A percentile compares a stretch with the other conserved stretches of the same genome.
phyloP scores from a whole-genome alignment of 768 basidiomycete species.

The Tricholoma terreum region DNA sequence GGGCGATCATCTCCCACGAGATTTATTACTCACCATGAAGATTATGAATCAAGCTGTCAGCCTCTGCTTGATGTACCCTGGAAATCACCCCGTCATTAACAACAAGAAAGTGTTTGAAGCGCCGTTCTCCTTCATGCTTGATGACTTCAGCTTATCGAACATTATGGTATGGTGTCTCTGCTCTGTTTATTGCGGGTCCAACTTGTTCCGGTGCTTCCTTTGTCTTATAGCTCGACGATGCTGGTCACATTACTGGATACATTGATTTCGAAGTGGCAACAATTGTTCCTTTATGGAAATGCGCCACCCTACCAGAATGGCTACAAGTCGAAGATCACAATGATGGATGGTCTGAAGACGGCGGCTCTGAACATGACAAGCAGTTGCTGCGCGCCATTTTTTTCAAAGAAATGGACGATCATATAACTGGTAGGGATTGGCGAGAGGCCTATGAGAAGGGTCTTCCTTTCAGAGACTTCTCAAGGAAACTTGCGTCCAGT shows the following conservation, averaged over 20 bases:
- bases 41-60: not conserved
- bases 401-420: too few relatives aligned
- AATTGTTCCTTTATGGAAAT: not conserved
- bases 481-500: too few relatives aligned
- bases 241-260: not conserved
- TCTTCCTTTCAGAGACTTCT: too few relatives aligned
- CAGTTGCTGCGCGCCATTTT: not conserved
- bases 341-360: not conserved
- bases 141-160: not conserved
- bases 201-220: not conserved
- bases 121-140: not conserved
- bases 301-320: not conserved
- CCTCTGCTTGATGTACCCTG: not conserved
- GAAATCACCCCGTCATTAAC: too few relatives aligned
- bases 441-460: too few relatives aligned
- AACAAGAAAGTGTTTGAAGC: too few relatives aligned
- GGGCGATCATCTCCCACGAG: not conserved
- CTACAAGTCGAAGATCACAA: not conserved
- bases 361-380: not conserved
- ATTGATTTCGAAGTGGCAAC: not conserved
- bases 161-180: not conserved
- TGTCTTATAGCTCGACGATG: not conserved
- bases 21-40: not conserved
- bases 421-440: too few relatives aligned
- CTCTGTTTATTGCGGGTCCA: too few relatives aligned